Conservation (phyloP, 2,329 filamentous ascomycete genomes). For the Incumbomyces delicatus region DNA sequence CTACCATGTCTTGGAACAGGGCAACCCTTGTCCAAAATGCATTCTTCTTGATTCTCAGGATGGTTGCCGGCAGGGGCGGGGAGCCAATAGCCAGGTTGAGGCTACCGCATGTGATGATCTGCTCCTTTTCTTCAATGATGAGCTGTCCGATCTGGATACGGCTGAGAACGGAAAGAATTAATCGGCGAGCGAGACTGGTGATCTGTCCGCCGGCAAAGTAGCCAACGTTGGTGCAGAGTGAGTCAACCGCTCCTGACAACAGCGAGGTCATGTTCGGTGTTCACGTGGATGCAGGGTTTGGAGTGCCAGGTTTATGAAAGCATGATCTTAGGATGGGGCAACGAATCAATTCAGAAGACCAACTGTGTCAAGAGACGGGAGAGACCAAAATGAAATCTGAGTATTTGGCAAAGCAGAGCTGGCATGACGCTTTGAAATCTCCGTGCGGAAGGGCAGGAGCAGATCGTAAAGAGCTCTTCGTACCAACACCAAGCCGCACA, state of each 20-base stretch:
- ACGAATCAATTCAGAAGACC: too few relatives aligned
- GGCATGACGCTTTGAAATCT: too few relatives aligned
- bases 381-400: too few relatives aligned
- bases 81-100: too few relatives aligned
- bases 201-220: constrained; percentile 40
- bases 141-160: constrained; percentile 39
- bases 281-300: background rate
- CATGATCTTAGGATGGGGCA: too few relatives aligned
- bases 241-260: background rate
- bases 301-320: too few relatives aligned
- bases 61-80: constrained; percentile 32
- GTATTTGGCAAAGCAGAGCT: too few relatives aligned
- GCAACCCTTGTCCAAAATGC: constrained; percentile 61
- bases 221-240: constrained; percentile 17
- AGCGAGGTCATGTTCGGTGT: background rate
- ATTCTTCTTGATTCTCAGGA: constrained; percentile 54
- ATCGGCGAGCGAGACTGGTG: constrained; percentile 36
- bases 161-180: constrained; percentile 36
- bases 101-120: constrained; percentile 32
- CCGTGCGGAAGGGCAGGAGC: too few relatives aligned
- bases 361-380: too few relatives aligned
- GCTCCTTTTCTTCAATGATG: constrained; percentile 35
- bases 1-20: constrained; percentile 61
- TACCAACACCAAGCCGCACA: too few relatives aligned
- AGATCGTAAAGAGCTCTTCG: too few relatives aligned